These are phyloP conservation scores for Candida pseudoglaebosa DNA, from an alignment of 805 yeast genomes.

Conservation along the genomic window DNA sequence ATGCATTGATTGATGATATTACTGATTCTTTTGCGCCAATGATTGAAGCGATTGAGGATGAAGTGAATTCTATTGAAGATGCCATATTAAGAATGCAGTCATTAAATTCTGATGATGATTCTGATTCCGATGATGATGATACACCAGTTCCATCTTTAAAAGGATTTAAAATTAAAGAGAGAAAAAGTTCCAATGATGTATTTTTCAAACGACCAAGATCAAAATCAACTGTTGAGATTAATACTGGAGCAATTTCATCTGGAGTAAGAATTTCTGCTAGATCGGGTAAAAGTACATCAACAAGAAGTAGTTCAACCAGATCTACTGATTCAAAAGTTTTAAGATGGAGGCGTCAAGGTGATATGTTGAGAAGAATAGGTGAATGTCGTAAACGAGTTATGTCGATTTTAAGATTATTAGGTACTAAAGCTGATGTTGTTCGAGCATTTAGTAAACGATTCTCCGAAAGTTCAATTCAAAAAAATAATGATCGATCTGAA, in stretches of 20 bases:
- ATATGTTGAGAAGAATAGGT: constrained; percentile 91
- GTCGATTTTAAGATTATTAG: constrained; percentile 79
- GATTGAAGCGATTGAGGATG: constrained; percentile 91
- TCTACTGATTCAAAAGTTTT: constrained; percentile 47
- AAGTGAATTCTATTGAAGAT: constrained; percentile 92
- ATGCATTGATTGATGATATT: constrained; percentile 93
- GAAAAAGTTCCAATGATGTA: constrained; percentile 9
- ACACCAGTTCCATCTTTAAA: constrained; percentile 10
- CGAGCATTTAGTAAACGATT: constrained; percentile 92
- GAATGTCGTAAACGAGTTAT: constrained; percentile 93
- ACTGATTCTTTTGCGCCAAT: constrained; percentile 97
- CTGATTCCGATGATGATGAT: constrained; percentile 34
- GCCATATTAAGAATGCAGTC: constrained; percentile 85
- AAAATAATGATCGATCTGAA: constrained; percentile 62
- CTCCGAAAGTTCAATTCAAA: constrained; percentile 57
- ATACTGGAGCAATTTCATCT: constrained; percentile 3
- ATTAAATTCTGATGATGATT: constrained; percentile 46
- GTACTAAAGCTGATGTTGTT: constrained; percentile 96
- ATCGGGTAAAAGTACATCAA: constrained; percentile 3
- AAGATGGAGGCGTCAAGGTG: constrained; percentile 87
- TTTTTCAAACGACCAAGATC: constrained; percentile 33
- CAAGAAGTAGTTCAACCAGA: constrained; percentile 19
- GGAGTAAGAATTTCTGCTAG: constrained; percentile 7
- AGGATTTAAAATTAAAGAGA: not conserved
- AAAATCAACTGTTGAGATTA: constrained; percentile 34